Conservation (phyloP, 108 stramenopile species). For the Fragilariopsis cylindrus region DNA sequence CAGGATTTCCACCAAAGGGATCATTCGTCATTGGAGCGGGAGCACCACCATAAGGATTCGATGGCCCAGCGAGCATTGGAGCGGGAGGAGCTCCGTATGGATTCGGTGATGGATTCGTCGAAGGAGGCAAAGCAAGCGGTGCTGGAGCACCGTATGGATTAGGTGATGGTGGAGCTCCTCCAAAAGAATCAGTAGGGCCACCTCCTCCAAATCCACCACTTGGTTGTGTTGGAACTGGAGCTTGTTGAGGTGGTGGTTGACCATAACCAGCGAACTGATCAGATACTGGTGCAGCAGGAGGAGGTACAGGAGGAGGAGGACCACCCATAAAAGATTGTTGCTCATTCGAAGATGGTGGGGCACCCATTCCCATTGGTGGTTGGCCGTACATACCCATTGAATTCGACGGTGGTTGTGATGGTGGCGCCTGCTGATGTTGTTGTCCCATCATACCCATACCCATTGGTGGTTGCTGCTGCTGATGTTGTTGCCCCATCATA, state of each 20-base stretch:
- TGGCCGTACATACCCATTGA: conserved; percentile 2
- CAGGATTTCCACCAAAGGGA: conserved; percentile 20
- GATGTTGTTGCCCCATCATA: conserved; percentile 16
- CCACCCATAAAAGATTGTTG: conserved; percentile 13
- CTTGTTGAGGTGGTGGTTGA: conserved; percentile 25
- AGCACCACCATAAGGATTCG: conserved; percentile 43
- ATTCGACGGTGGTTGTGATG: background rate
- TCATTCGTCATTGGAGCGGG: conserved; percentile 21
- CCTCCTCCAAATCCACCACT: too few species aligned
- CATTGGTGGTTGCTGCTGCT: conserved; percentile 31
- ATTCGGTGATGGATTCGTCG: conserved; percentile 27
- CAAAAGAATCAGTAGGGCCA: background rate
- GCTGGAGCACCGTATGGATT: conserved; percentile 39
- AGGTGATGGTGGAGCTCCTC: conserved; percentile 7
- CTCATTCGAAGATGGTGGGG: conserved; percentile 17
- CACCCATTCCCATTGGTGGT: conserved; percentile 1
- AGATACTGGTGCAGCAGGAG: conserved; percentile 6
- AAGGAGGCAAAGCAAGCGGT: conserved; percentile 17
- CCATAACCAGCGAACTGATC: conserved; percentile 36
- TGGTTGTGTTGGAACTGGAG: conserved; percentile 11
- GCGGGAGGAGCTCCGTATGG: conserved; percentile 30
- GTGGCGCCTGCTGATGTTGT: conserved; percentile 5
- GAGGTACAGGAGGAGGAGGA: conserved; percentile 16
- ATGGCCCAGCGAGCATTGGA: conserved; percentile 20
- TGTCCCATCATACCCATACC: conserved; percentile 13